These are phyloP conservation scores for Panicum virgatum DNA, from an alignment of 202 grass and related monocot genomes.

Conservation along the genomic window DNA sequence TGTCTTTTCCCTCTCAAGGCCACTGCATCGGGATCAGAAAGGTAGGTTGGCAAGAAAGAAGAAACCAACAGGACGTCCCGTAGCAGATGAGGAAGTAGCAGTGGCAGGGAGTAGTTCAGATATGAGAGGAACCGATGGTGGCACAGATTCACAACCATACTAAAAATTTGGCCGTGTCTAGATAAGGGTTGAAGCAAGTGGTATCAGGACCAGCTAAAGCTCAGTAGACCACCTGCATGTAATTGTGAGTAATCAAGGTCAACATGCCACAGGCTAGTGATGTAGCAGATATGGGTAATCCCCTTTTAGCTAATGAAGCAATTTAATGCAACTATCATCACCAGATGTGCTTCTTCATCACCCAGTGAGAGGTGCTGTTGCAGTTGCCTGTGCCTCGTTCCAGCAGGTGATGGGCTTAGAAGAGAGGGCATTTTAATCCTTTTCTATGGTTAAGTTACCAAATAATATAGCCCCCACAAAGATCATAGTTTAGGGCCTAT, in stretches of 20 bases:
- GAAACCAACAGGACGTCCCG: background rate
- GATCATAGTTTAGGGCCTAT: background rate
- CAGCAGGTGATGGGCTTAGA: background rate
- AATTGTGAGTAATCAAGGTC: background rate
- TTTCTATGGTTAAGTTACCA: background rate
- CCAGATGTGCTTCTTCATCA: background rate
- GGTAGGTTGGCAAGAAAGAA: slow-evolving; percentile 3
- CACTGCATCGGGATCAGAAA: background rate
- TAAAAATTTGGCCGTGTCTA: background rate
- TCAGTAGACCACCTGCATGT: background rate
- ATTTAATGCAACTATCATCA: no score
- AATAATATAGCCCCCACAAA: background rate
- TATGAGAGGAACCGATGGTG: background rate
- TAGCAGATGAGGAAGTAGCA: background rate
- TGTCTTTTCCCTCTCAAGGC: background rate
- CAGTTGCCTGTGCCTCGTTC: background rate
- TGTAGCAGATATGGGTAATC: background rate
- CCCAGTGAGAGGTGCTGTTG: background rate
- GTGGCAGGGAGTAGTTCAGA: background rate
- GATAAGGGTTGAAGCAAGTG: background rate
- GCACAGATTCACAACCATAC: background rate
- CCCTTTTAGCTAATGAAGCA: background rate
- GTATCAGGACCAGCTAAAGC: slow-evolving; percentile 3
- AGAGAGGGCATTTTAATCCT: slow-evolving; percentile 9
- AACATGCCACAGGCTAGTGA: background rate